phyloP scores from a whole-genome alignment of 352 stramenopile species.

The Globisporangium uncinulatum region DNA sequence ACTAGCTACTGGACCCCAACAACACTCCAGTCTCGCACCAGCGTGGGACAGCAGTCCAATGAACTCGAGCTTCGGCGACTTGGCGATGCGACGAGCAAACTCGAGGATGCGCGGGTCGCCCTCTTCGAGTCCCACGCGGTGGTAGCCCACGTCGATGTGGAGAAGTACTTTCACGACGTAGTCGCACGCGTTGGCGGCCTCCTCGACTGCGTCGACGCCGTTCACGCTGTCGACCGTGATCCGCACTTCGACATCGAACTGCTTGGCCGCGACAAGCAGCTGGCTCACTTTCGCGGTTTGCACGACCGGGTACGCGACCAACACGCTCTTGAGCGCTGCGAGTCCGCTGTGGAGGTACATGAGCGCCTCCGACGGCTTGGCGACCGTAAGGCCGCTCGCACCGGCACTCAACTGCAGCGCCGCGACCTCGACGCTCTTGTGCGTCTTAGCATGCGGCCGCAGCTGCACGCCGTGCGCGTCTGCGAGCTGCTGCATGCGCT shows the following conservation, averaged over 20 bases:
- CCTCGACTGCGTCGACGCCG: slow-evolving; percentile 46
- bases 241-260: slow-evolving; percentile 40
- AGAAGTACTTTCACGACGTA: slow-evolving; percentile 50
- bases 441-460: slow-evolving; percentile 67
- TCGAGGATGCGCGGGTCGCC: slow-evolving; percentile 39
- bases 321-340: slow-evolving; percentile 38
- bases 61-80: slow-evolving; percentile 46
- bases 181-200: slow-evolving; percentile 33
- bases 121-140: slow-evolving; percentile 65
- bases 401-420: slow-evolving; percentile 42
- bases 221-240: slow-evolving; percentile 58
- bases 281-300: slow-evolving; percentile 49
- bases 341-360: slow-evolving; percentile 50
- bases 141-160: slow-evolving; percentile 72
- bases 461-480: slow-evolving; percentile 38
- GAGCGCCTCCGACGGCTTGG: slow-evolving; percentile 64
- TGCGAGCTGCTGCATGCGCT: slow-evolving; percentile 60
- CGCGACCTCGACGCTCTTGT: slow-evolving; percentile 74
- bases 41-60: slow-evolving; percentile 56
- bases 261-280: slow-evolving; percentile 40
- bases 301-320: slow-evolving; percentile 67
- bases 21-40: slow-evolving; percentile 15
- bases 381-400: slow-evolving; percentile 55
- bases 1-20: background rate
- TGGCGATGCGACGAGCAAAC: slow-evolving; percentile 46